Base-by-base conservation (phyloP, 495 filamentous ascomycete species). In the Penicillium parvum region DNA sequence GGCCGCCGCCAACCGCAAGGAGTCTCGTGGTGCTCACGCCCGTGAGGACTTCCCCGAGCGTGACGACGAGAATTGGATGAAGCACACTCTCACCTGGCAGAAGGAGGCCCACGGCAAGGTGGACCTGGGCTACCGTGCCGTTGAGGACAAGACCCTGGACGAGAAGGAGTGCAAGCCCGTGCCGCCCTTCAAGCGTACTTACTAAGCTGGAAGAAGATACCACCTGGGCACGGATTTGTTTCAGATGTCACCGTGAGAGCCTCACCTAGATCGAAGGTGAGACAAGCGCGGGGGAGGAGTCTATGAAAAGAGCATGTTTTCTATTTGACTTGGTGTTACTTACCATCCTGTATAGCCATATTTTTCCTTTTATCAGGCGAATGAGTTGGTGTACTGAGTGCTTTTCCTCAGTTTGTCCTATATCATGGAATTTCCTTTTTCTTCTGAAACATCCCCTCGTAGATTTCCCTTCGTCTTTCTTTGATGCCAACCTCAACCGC, bases 41-140 rank as follows among this genome's bases (percentile, higher is more conserved):
- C 79, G 91, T 52, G 91, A 97, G 72, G 91, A 97, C 61, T 97
- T 72, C 77, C 89, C 90, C 23, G 88, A 96, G 0, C 78, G 91
- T 71, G 87, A 96, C 60, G 91, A 97, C 61, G 71, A 78, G 66
- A 82, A 92, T 53, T 97, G 92, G 92, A 96, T 96, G 91, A 96
- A 96, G 80, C 91, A 97, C 77, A 95, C 84, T 25, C 78, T 97
- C 50, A 85, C 81, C 54, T 97, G 82, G 81, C 91, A 97, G 79
- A 89, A 88, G 83, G 63, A 83, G 60, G 83, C 85, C 32, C 87
- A 91, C 55, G 85, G 85, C 49, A 75, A 83, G 66, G 76, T 90
- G 36, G 81, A 90, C 32, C 66, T 95, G 22, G 71, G 73, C 43
- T 95, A 96, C 74, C 75, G 90, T 65, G 72, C 71, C 36, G 90